Base-by-base conservation (phyloP, 1,284 basidiomycete species). In the Coniferiporia weirii region DNA sequence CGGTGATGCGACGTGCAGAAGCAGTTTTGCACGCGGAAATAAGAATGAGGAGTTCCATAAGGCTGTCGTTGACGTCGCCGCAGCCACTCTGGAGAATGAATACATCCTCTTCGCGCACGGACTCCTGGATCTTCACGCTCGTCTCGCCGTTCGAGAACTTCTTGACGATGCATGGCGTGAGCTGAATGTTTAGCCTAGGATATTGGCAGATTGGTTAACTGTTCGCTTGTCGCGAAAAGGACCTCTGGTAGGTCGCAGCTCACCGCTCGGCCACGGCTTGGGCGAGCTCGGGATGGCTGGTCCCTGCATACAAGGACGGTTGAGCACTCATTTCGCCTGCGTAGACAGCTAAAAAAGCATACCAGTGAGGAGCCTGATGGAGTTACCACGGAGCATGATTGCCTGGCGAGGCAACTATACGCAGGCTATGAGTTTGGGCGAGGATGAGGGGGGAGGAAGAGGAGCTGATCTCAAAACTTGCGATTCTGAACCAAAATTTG, bases 91-190 rank as follows among this genome's bases (percentile, higher is more conserved):
- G 95, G 68, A 98, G 83, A 77, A 98, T 96, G 79, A 96, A 98
- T 35, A 96, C 93, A 71, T 98, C 95, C 76, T 98, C 95, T 73
- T 99, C 96, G 60, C 96, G 90, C 54, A 99, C 90, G 52, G 93
- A 97, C 75, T 96, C 92, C 65, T 90, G 81, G 66, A 95, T 94
- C 75, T 93, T 92, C 71, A 95, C 91, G 71, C 87, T 91, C 70
- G 91, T 91, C 80, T 96, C 95, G 70, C 90, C 91, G 71, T 95
- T 97, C 68, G 95, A 94, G 76, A 99, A 99, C 72, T 95, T 96
- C 71, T 91, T 90, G 71, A 96, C 93, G 60, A 89, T 89, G 75
- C 90, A 93, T 56, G 92, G 90, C 36, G 94, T 95, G 66, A 98
- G 83, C 64, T 87, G 82, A 56, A 96, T 89, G 69, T 93, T 93